Evolutionary conservation across 768 basidiomycete genomes (phyloP).

Genomic region (Boletus patriciae): DNA sequence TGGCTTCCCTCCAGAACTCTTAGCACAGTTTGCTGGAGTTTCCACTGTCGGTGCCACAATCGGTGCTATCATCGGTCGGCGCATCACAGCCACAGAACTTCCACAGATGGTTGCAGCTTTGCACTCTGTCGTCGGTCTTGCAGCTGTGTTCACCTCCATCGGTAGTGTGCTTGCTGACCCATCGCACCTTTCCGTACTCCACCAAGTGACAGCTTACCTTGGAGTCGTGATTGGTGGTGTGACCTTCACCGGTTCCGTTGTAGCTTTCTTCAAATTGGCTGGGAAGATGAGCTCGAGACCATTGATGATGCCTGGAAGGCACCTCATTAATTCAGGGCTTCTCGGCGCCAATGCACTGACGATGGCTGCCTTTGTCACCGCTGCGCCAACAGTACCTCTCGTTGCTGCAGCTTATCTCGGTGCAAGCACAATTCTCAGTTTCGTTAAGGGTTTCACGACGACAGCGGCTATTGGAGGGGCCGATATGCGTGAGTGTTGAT

Average conservation of each 20-base stretch:
- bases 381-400: slow-evolving; percentile 66
- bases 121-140: slow-evolving; percentile 88
- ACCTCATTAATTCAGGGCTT: slow-evolving; percentile 71
- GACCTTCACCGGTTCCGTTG: slow-evolving; percentile 87
- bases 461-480: slow-evolving; percentile 92
- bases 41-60: slow-evolving; percentile 70
- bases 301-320: slow-evolving; percentile 70
- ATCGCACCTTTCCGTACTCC: slow-evolving; percentile 67
- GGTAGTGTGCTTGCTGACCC: slow-evolving; percentile 75
- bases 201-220: slow-evolving; percentile 82
- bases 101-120: slow-evolving; percentile 82
- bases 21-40: slow-evolving; percentile 77
- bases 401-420: slow-evolving; percentile 79
- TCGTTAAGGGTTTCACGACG: slow-evolving; percentile 83
- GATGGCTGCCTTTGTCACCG: slow-evolving; percentile 75
- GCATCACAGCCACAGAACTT: slow-evolving; percentile 84
- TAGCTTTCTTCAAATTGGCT: slow-evolving; percentile 86
- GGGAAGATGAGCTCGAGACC: slow-evolving; percentile 79
- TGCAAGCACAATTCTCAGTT: slow-evolving; percentile 72
- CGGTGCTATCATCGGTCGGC: slow-evolving; percentile 73
- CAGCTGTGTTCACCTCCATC: slow-evolving; percentile 84
- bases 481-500: slow-evolving; percentile 75
- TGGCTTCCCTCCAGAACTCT: slow-evolving; percentile 72
- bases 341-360: slow-evolving; percentile 68
- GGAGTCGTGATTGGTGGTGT: slow-evolving; percentile 86